Percentiles rank a stretch among this genome's conserved stretches.
Evolutionary conservation across 2,329 filamentous ascomycete genomes (phyloP).

Genomic region (Orbilia quercus): DNA sequence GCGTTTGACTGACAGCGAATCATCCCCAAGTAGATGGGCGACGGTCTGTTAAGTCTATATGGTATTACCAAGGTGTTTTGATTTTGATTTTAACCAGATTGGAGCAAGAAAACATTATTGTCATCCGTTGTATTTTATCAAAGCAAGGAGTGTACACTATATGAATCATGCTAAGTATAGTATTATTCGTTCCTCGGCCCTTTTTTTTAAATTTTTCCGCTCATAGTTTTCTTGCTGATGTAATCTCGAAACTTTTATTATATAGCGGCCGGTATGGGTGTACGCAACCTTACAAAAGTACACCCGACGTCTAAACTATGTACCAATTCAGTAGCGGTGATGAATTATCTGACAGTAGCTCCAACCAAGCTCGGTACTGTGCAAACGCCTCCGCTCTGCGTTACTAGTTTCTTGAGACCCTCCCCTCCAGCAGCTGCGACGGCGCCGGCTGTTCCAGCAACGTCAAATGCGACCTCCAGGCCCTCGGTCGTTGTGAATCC

Average conservation of each 20-base stretch:
- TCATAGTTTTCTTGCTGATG: too few species aligned
- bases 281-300: too few species aligned
- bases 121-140: slow-evolving; percentile 25
- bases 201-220: too few species aligned
- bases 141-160: slow-evolving; percentile 22
- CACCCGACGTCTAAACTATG: too few species aligned
- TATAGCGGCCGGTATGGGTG: too few species aligned
- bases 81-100: slow-evolving; percentile 26
- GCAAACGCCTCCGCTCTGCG: slow-evolving; percentile 81
- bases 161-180: background rate
- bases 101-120: slow-evolving; percentile 4
- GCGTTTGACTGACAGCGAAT: slow-evolving; percentile 1
- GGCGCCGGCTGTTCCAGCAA: slow-evolving; percentile 74
- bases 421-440: slow-evolving; percentile 66
- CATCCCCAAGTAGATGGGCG: slow-evolving; percentile 21
- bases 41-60: slow-evolving; percentile 8
- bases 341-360: slow-evolving; percentile 79
- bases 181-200: too few species aligned
- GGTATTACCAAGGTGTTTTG: slow-evolving; percentile 48
- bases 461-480: slow-evolving; percentile 86
- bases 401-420: slow-evolving; percentile 74
- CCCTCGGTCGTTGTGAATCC: slow-evolving; percentile 89
- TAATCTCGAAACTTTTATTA: too few species aligned
- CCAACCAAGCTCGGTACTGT: slow-evolving; percentile 83
- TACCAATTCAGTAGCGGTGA: too few species aligned